Evolutionary conservation across 306 rosid genomes (phyloP), one percentile per base, ranked within the genome.

Genomic region (Lotus japonicus): DNA sequence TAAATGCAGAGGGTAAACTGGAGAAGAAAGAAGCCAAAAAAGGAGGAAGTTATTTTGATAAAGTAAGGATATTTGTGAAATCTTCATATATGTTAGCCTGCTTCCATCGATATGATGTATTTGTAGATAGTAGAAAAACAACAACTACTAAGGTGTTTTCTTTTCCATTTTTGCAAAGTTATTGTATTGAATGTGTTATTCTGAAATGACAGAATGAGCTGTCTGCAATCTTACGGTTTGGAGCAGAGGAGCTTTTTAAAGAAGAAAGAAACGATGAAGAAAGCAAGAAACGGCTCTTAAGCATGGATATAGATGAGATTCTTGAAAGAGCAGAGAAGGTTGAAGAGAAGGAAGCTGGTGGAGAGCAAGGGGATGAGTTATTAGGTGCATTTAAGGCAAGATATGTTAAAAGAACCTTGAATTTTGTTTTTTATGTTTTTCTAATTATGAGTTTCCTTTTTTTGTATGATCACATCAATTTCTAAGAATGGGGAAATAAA

Each of bases 291-390:
- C 74, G 86, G 52, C 96, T 95, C 51, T 74, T 87, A 78, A 80
- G 95, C 75, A 76, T 95, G 99, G 95, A 95, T 83, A 95, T 95
- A 69, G 99, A 95, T 71, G 99, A 95, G 81, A 95, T 95, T 85
- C 99, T 95, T 79, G 99, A 90, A 84, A 95, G 97, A 77, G 99
- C 99, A 5, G 99, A 95, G 82, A 87, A 91, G 85, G 99, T 95
- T 67, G 99, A 95, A 81, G 96, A 88, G 80, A 95, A 88, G 82
- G 92, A 85, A 64, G 82, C 79, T 36, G 85, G 68, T 9, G 92
- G 68, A 69, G 96, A 95, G 85, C 71, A 87, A 62, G 97, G 84
- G 17, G 18, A 87, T 48, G 99, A 91, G 76, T 81, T 95, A 77
- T 79, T 95, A 75, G 72, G 99, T 81, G 99, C 96, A 68, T 95